Evolutionary conservation across 768 basidiomycete species (phyloP).

Genomic region (Chlorophyllum brunneum): DNA sequence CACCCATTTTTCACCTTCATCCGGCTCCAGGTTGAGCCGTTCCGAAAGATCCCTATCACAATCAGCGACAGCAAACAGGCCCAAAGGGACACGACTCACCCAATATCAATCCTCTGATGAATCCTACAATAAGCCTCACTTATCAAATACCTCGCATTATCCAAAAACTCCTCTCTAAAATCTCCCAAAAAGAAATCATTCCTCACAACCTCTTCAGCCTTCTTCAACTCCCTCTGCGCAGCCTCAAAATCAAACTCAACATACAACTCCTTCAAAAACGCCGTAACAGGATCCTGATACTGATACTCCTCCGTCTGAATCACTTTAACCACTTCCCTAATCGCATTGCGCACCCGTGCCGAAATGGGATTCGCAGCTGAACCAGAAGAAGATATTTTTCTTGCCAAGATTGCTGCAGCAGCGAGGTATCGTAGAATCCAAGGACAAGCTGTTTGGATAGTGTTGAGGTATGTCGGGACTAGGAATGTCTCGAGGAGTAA

Average conservation of each 20-base stretch:
- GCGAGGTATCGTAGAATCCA: constrained; percentile 96
- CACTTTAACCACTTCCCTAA: constrained; percentile 89
- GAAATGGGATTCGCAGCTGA: constrained; percentile 43
- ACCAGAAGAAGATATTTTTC: constrained; percentile 58
- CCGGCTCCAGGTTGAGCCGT: constrained; percentile 86
- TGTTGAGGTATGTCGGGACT: constrained; percentile 94
- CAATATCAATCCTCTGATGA: constrained; percentile 88
- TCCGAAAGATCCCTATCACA: constrained; percentile 78
- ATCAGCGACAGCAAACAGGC: no score
- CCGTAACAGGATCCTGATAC: constrained; percentile 90
- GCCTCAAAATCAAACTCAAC: constrained; percentile 96
- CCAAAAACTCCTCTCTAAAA: constrained; percentile 91
- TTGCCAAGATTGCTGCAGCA: constrained; percentile 87
- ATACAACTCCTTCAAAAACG: constrained; percentile 91
- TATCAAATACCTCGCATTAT: constrained; percentile 93
- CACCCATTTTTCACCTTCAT: constrained; percentile 99
- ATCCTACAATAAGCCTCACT: constrained; percentile 98
- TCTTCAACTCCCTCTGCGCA: constrained; percentile 76
- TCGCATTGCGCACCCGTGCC: constrained; percentile 79
- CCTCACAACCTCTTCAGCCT: constrained; percentile 77
- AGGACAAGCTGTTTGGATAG: constrained; percentile 92
- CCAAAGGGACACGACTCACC: no score
- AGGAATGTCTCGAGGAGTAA: constrained; percentile 96
- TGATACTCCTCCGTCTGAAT: constrained; percentile 96
- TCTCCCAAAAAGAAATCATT: constrained; percentile 94